Evolutionary conservation across 108 stramenopile species (phyloP), one percentile per base, ranked within the genome.

Genomic region (Phaeodactylum tricornutum): DNA sequence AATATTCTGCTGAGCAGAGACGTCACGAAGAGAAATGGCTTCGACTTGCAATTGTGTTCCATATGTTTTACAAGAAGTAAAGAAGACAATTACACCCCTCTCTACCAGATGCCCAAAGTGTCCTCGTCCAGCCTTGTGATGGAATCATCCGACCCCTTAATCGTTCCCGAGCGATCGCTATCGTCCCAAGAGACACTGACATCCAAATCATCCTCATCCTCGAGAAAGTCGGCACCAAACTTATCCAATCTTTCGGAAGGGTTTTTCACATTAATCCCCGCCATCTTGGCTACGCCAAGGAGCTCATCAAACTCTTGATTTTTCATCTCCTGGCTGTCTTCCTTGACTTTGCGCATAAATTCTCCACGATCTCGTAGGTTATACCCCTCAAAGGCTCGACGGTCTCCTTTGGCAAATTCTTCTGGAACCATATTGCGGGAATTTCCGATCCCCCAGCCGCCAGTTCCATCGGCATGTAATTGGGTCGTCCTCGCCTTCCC

Each of bases 371-470:
- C 61, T 9, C 28, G 33, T 48, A 63, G 48, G 42, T 66, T 27
- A 35, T 66, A 73, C 3, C 66, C 65, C 25, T 73, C 66, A 62
- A 73, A 73, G 41, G 66, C 60, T 23, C 37, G 28, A 11, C 71
- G 55, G 31, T 66, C 65, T 0, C 71, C 60, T 14, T 20, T 8
- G 3, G 20, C 29, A 42, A 53, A 65, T 50, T 73, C 71, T 39
- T 65, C 71, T 3, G 64, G 59, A 0, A 50, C 50, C 34, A 73
- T 53, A 50, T 66, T 53, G 12, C 71, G 55, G n/a, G 37, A 40
- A 12, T 54, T 45, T 1, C 71, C 66, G 26, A 62, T 45, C 0
- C 59, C 59, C 59, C 59, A 60, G 15, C 59, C 59, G 16, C 59
- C 59, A 5, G 59, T 60, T 5, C 47, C 59, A 35, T 57, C 44